Evolutionary conservation across 768 basidiomycete species (phyloP).

Genomic region (Phlebiopsis gigantea): DNA sequence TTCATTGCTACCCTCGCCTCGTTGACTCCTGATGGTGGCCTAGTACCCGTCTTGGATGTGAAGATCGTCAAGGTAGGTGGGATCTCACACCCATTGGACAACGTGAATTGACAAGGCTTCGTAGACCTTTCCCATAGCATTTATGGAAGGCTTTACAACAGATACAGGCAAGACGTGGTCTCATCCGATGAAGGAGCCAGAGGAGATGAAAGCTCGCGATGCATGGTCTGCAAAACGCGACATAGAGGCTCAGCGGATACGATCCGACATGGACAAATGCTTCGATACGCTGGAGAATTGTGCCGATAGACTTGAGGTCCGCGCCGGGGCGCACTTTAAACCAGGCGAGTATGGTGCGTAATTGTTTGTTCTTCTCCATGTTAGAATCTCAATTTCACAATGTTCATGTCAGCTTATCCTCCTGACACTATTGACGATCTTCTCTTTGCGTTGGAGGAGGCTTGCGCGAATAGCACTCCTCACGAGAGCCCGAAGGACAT

Average conservation of each 20-base stretch:
- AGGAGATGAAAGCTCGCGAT: constrained; percentile 56
- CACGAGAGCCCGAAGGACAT: constrained; percentile 33
- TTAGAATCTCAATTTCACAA: constrained; percentile 30
- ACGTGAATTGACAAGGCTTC: background rate
- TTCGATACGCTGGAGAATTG: constrained; percentile 49
- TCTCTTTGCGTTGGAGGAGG: constrained; percentile 62
- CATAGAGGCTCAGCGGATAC: constrained; percentile 34
- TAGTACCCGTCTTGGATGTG: constrained; percentile 69
- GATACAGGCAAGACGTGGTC: constrained; percentile 50
- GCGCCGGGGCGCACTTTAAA: constrained; percentile 42
- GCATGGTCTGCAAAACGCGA: constrained; percentile 53
- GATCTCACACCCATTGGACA: background rate
- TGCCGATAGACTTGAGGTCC: constrained; percentile 58
- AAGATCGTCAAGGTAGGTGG: constrained; percentile 55
- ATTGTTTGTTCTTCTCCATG: constrained; percentile 26
- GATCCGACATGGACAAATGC: constrained; percentile 52
- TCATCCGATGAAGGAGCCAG: constrained; percentile 52
- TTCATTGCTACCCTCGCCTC: constrained; percentile 76
- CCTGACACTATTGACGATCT: constrained; percentile 38
- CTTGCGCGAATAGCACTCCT: constrained; percentile 19
- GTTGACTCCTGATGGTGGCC: constrained; percentile 77
- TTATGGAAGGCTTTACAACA: constrained; percentile 58
- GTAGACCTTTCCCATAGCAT: constrained; percentile 72
- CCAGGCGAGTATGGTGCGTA: constrained; percentile 16
- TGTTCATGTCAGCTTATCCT: constrained; percentile 18